A percentile compares a stretch with the other conserved stretches of the same genome.
These are phyloP conservation scores for Fusarium concolor DNA, from an alignment of 2,329 filamentous ascomycete species.

Conservation along the genomic window DNA sequence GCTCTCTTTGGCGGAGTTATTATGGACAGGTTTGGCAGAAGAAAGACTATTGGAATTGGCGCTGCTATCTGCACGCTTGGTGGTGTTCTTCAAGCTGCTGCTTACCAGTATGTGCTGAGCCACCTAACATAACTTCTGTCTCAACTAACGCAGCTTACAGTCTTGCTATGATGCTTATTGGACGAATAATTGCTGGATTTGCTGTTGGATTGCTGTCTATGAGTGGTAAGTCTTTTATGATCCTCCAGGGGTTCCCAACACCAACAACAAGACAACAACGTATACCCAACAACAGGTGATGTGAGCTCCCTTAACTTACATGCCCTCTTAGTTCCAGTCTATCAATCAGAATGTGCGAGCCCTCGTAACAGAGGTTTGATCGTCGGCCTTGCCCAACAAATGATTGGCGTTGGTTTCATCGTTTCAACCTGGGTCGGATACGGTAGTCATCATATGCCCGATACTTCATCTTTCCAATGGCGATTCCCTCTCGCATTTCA, in stretches of 20 bases:
- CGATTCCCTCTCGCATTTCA: constrained; percentile 45
- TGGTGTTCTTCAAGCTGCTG: constrained; percentile 63
- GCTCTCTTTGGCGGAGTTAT: constrained; percentile 51
- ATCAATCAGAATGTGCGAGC: constrained; percentile 43
- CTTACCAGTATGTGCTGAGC: constrained; percentile 48
- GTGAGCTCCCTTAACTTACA: constrained; percentile 51
- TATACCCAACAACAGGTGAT: too few species aligned
- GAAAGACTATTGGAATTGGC: constrained; percentile 65
- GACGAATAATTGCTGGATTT: constrained; percentile 43
- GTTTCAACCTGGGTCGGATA: constrained; percentile 59
- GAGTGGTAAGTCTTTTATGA: constrained; percentile 47
- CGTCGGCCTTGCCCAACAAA: constrained; percentile 65
- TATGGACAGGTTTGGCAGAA: constrained; percentile 67
- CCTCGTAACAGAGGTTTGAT: constrained; percentile 52
- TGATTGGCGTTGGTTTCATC: constrained; percentile 67
- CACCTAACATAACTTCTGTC: constrained; percentile 47
- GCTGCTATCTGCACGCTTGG: constrained; percentile 64
- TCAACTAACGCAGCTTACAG: constrained; percentile 48
- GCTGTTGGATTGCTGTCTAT: constrained; percentile 52
- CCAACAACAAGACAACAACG: too few species aligned
- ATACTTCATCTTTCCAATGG: constrained; percentile 51
- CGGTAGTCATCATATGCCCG: constrained; percentile 45
- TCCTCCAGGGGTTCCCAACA: constrained; percentile 51
- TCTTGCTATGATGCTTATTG: constrained; percentile 43
- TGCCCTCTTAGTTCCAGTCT: constrained; percentile 35